Base-by-base conservation (phyloP, 192 early-diverging fungal species). In the Chytriomyces sp. region DNA sequence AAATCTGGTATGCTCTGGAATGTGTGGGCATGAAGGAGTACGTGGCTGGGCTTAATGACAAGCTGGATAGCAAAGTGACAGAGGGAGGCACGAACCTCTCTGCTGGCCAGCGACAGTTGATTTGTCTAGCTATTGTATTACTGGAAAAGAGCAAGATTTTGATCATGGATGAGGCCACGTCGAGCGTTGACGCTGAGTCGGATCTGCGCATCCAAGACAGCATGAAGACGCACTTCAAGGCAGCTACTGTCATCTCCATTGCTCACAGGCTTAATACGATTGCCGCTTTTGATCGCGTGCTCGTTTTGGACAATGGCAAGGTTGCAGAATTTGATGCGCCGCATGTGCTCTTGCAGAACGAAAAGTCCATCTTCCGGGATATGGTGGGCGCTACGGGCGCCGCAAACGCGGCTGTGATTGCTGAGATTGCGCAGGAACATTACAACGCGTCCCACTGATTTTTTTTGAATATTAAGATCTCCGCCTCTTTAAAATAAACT, bases 201-300 rank as follows among this genome's bases (percentile, higher is more conserved):
- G 80, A 81, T 58, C 17, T 60, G 59, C 14, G 70, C 19, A 72
- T 81, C 49, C 76, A 78, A 59, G 63, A 53, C 8, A 52, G 54
- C 28, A 61, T 74, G 49, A 53, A 59, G 28, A 55, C 61, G 8
- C 41, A 66, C 17, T 82, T 84, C 52, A 58, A 68, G 30, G 54
- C 71, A 7, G 62, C 70, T 22, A 88, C 91, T 3, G 83, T 94
- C 2, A 68, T 94, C 52, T 88, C 88, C 41, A 92, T 94, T 81
- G 93, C 91, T 0, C 93, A 96, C 72, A 86, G 94, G 39, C 54
- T 92, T 59, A 90, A 91, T 76, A 91, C 90, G 7, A 77, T 86
- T 55, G 70, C 73, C 25, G 85, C 85, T 32, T 87, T 77, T 74
- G 87, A 89, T 60, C 62, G 75, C 10, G 77, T 87, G 0, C 54